Evolutionary conservation across 352 stramenopile species (phyloP), one percentile per base, ranked within the genome.

Genomic region (Saprolegnia diclina): DNA sequence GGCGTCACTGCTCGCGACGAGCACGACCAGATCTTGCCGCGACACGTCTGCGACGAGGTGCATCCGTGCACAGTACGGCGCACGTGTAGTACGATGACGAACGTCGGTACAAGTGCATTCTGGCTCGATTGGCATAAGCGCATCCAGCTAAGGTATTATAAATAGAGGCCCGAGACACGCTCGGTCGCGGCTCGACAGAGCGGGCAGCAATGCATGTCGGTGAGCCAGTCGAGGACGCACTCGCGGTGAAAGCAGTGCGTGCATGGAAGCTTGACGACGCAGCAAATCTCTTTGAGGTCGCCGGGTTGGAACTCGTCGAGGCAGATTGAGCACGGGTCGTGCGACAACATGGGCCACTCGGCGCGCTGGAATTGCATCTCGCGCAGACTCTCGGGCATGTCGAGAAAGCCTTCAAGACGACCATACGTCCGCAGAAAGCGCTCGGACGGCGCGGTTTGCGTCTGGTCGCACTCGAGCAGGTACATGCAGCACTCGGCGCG

Each of bases 161-260:
- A 48, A 48, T 48, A 48, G 11, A 48, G 18, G 42, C 42, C 42
- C 7, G 42, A 48, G 18, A 48, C 42, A 7, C 42, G 42, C 42
- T 48, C 42, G 42, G 42, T 48, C 13, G 42, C 11, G 42, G 42
- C 42, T 14, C 57, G 57, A 66, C 57, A 66, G 26, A 66, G 18
- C 5, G 57, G 57, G 26, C 57, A 66, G 35, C 37, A 54, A 38
- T 35, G 57, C 40, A 54, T 66, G 18, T 66, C 57, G 4, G 48
- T 19, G 0, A 66, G n/a, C 57, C 57, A 66, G 18, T 37, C 57
- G 35, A 66, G 50, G 38, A 66, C 57, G 26, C 57, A 66, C 21
- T 66, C 57, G 19, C 57, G 37, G 42, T 66, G 57, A 32, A 66
- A 66, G 13, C 35, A 22, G 29, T 66, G 57, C 7, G 19, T 22